Evolutionary conservation across 2,329 filamentous ascomycete genomes (phyloP).

Genomic region (Neonectria ditissima): DNA sequence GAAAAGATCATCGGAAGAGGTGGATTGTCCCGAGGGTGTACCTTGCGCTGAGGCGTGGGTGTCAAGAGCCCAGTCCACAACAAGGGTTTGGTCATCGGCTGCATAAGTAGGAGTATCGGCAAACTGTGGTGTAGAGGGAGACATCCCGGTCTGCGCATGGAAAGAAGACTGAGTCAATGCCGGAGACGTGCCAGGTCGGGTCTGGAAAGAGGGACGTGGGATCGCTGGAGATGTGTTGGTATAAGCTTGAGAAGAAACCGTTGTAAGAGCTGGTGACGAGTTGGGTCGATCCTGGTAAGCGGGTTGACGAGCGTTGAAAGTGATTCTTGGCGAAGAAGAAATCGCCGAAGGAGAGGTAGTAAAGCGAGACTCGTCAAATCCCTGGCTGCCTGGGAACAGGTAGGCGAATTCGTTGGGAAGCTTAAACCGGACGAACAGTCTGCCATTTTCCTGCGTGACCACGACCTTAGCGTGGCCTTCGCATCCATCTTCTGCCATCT

Average conservation of each 20-base stretch:
- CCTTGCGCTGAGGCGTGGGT: not conserved
- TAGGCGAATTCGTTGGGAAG: slow-evolving; percentile 47
- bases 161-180: not conserved
- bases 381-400: slow-evolving; percentile 48
- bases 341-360: slow-evolving; percentile 39
- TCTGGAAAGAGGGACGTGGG: not conserved
- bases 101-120: not conserved
- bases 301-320: slow-evolving; percentile 19
- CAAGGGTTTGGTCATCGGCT: not conserved
- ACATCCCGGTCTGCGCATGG: not conserved
- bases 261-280: not conserved
- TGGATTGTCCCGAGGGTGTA: not conserved
- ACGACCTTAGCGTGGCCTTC: slow-evolving; percentile 48
- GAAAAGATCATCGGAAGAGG: not conserved
- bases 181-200: not conserved
- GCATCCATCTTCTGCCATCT: slow-evolving; percentile 44
- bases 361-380: slow-evolving; percentile 43
- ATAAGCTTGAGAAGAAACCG: not conserved
- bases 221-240: not conserved
- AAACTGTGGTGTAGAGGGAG: not conserved
- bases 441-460: slow-evolving; percentile 44
- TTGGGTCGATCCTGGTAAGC: not conserved
- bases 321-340: slow-evolving; percentile 41
- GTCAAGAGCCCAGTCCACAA: not conserved
- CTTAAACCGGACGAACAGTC: slow-evolving; percentile 55